Conservation (phyloP, 306 rosid genomes). For the Lathyrus oleraceus region DNA sequence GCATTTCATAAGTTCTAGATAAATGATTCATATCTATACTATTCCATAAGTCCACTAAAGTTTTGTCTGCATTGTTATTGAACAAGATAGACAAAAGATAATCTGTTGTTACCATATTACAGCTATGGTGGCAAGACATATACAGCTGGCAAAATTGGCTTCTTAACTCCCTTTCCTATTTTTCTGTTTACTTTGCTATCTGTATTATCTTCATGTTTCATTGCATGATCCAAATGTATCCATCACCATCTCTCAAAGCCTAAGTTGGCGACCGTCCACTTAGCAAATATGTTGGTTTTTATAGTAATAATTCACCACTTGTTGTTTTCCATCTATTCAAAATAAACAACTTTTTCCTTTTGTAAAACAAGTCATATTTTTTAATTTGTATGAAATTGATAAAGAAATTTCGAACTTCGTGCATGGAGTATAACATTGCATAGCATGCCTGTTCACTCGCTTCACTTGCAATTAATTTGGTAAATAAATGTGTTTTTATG, state of each 20-base stretch:
- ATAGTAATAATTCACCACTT: conserved; percentile 36
- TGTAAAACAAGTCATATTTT: too few species aligned
- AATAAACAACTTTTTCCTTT: background rate
- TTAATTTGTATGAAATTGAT: too few species aligned
- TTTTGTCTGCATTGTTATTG: conserved; percentile 17
- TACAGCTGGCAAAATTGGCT: conserved; percentile 36
- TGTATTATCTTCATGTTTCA: background rate
- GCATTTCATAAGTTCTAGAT: background rate
- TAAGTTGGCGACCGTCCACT: conserved; percentile 32
- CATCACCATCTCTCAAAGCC: conserved; percentile 41
- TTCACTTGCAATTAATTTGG: too few species aligned
- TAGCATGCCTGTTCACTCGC: too few species aligned
- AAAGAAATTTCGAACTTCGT: too few species aligned
- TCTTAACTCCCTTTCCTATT: background rate
- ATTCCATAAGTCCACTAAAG: background rate
- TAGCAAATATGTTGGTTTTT: conserved; percentile 18
- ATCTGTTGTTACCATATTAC: conserved; percentile 25
- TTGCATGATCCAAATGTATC: conserved; percentile 23
- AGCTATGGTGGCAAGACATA: conserved; percentile 37
- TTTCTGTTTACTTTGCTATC: background rate
- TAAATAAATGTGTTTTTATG: too few species aligned
- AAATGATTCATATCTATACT: background rate
- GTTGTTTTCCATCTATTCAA: conserved; percentile 36
- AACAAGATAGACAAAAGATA: conserved; percentile 22
- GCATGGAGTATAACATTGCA: too few species aligned